These are phyloP conservation scores for Candida tetrigidarum DNA, from an alignment of 1,139 yeast genomes.

Conservation along the genomic window DNA sequence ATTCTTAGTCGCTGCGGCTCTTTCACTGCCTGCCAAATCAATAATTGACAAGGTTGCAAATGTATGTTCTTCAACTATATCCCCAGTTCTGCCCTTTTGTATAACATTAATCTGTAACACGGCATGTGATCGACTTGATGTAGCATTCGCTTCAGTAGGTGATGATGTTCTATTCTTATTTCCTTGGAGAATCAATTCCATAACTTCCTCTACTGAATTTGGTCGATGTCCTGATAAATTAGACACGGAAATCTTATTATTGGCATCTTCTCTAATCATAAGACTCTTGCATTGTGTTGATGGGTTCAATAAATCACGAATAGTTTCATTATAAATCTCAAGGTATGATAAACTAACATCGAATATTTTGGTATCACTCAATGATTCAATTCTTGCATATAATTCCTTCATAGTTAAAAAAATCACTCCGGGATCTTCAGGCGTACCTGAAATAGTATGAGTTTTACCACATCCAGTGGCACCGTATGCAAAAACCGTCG, in stretches of 20 bases:
- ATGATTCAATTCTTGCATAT: conserved; percentile 59
- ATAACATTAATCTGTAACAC: conserved; percentile 80
- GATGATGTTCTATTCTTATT: conserved; percentile 80
- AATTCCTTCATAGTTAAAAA: conserved; percentile 80
- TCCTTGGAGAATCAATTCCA: conserved; percentile 76
- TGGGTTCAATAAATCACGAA: conserved; percentile 75
- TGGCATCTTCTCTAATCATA: conserved; percentile 72
- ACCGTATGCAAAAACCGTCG: conserved; percentile 96
- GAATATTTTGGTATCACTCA: conserved; percentile 57
- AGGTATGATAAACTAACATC: conserved; percentile 74
- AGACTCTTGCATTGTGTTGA: conserved; percentile 49
- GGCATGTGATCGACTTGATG: conserved; percentile 92
- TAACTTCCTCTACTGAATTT: conserved; percentile 69
- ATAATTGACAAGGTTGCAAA: conserved; percentile 84
- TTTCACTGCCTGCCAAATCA: conserved; percentile 93
- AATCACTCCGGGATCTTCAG: conserved; percentile 77
- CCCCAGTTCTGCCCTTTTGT: conserved; percentile 65
- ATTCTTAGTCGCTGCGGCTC: conserved; percentile 89
- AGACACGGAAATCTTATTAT: conserved; percentile 70
- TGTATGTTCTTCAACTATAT: conserved; percentile 66
- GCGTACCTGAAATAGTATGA: conserved; percentile 82
- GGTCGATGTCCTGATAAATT: conserved; percentile 74
- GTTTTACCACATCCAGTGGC: conserved; percentile 96
- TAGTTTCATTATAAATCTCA: conserved; percentile 90
- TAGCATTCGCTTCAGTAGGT: conserved; percentile 89